phyloP scores from a whole-genome alignment of 2,329 filamentous ascomycete species.

The Zasmidium citrigriseum region DNA sequence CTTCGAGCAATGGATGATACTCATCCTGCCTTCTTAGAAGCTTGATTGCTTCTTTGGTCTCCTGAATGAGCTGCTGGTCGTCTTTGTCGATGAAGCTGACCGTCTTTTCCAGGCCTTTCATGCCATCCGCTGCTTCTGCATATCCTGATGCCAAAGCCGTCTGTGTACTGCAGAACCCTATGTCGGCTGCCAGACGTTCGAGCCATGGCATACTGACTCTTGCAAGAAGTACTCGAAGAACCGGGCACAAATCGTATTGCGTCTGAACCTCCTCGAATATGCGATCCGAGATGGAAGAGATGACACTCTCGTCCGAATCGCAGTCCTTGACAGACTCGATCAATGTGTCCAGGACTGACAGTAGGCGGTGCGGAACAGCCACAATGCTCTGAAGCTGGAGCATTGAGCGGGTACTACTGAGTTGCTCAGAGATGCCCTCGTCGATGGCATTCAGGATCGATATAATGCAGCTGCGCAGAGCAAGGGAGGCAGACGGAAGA shows the following conservation, averaged over 20 bases:
- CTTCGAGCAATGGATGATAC: background rate
- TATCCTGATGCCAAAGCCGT: background rate
- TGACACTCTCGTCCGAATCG: conserved; percentile 25
- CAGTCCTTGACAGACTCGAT: conserved; percentile 3
- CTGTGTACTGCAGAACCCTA: conserved; percentile 16
- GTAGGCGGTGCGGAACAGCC: conserved; percentile 39
- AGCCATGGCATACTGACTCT: conserved; percentile 31
- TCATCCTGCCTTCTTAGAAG: conserved; percentile 8
- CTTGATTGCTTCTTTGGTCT: conserved; percentile 12
- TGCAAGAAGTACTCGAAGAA: conserved; percentile 24
- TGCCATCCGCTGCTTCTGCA: background rate
- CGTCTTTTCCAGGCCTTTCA: background rate
- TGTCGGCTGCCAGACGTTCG: conserved; percentile 20
- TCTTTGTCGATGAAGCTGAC: conserved; percentile 1
- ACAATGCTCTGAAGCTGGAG: conserved; percentile 45
- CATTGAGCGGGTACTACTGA: conserved; percentile 34
- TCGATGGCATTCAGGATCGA: conserved; percentile 45
- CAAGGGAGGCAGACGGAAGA: conserved; percentile 38
- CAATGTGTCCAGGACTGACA: conserved; percentile 20
- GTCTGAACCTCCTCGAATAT: conserved; percentile 18
- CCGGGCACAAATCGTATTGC: conserved; percentile 13
- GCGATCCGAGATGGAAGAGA: conserved; percentile 24
- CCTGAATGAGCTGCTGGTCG: conserved; percentile 14
- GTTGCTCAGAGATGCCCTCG: conserved; percentile 36
- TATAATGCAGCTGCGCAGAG: conserved; percentile 43